Evolutionary conservation across 1,284 basidiomycete genomes (phyloP), one percentile per base, ranked within the genome.

Genomic region (Leccinum subrobustum): DNA sequence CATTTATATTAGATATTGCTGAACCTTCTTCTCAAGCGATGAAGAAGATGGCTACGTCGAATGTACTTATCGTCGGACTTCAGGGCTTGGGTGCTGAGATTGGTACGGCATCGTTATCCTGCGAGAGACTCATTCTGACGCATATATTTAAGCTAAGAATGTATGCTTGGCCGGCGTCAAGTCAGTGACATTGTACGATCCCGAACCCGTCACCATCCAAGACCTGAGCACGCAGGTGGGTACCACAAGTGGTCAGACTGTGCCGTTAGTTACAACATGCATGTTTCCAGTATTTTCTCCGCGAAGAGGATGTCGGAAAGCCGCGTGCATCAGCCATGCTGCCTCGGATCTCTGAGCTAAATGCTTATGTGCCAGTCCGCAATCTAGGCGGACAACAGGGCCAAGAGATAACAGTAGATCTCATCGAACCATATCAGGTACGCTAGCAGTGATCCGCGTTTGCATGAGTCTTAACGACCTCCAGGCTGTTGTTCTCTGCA

Each of bases 31-130:
- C 29, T 25, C 27, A 71, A 95, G 96, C 96, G 52, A 99, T 99
- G 97, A 98, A 98, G 83, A 92, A 91, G 73, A 99, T 99, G 97
- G 96, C 97, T 7, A 83, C 86, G 29, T 98, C 96, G 59, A 97
- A 98, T 74, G 92, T 99, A 53, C 87, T 99, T 64, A 88, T 99
- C 67, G 90, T 98, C 51, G 97, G 97, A 33, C 78, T 96, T 75
- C 91, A 92, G 67, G 97, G 97, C 64, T 80, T 99, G 62, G 97
- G 97, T 62, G 94, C 94, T 60, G 97, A 99, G 78, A 97, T 99
- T 71, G 95, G 95, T 92, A 69, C 69, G 81, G 75, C 61, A 51
- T 54, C 53, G 64, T 56, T 53, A 35, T 47, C 55, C 20, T 60
- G 42, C 39, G 7, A 60, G 54, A 56, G 31, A 55, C 25, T 57